Percentiles rank a stretch among this genome's conserved stretches.
Evolutionary conservation across 1,139 yeast species (phyloP).

Genomic region (Wickerhamomyces sp.): DNA sequence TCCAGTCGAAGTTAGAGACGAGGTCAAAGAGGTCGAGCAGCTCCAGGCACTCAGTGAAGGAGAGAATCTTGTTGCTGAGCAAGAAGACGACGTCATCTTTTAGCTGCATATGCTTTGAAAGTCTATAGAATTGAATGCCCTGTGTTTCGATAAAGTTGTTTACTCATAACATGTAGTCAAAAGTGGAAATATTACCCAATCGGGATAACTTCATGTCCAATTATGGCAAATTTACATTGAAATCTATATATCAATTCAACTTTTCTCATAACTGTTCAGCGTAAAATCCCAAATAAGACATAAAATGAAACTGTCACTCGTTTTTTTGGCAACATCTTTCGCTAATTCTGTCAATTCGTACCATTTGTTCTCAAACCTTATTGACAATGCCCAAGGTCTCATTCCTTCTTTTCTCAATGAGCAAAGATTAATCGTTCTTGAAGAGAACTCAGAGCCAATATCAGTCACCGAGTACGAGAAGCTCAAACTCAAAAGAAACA

Average conservation of each 20-base stretch:
- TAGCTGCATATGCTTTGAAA: constrained; percentile 14
- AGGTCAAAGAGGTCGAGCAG: constrained; percentile 15
- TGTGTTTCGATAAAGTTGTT: background rate
- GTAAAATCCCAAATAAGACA: background rate
- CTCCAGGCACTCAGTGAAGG: constrained; percentile 11
- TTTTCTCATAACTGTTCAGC: background rate
- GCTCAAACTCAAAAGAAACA: constrained; percentile 46
- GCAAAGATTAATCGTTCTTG: constrained; percentile 15
- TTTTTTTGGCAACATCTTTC: background rate
- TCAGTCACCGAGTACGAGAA: constrained; percentile 56
- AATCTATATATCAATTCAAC: background rate
- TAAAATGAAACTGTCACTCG: constrained; percentile 3
- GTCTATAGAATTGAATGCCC: background rate
- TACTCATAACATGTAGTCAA: background rate
- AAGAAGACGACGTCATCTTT: constrained; percentile 47
- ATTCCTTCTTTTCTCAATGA: background rate
- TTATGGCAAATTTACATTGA: too few species aligned
- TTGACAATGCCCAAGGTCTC: background rate
- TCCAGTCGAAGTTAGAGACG: constrained; percentile 11
- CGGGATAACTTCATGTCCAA: background rate
- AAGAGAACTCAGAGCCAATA: constrained; percentile 22
- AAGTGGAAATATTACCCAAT: background rate
- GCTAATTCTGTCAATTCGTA: background rate
- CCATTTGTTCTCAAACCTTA: background rate
- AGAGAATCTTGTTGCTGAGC: constrained; percentile 35